Base-by-base conservation (phyloP, 75 land plant species). In the Picea sitchensis region DNA sequence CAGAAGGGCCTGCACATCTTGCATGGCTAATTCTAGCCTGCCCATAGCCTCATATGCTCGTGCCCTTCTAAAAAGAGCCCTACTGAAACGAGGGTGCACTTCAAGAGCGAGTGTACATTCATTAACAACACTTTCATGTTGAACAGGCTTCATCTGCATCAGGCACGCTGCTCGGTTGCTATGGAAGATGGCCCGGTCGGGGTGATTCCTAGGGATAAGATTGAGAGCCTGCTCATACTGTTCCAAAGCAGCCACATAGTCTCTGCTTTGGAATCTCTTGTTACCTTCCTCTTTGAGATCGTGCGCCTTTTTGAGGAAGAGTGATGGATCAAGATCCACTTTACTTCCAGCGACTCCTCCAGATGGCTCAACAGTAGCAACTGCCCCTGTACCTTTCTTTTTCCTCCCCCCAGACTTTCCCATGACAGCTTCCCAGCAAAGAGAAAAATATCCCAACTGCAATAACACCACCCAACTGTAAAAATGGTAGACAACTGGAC, bases 231-330 rank as follows among this genome's bases (percentile, higher is more conserved):
- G 82, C 6, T 91, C 91, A 80, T 93, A 93, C 73, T 89, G 91
- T 59, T 86, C 80, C 23, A 93, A 83, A 15, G 95, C 95, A n/a
- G 80, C 91, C 5, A 38, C 89, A 76, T 87, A 93, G 23, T 93
- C 95, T 76, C 87, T 87, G 71, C 75, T 73, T 65, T 89, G 91
- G 80, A 93, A 93, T 71, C 79, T 86, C 68, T 81, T 88, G 81
- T 93, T 93, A 13, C 95, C 95, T 65, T 91, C 91, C 64, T 93
- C 95, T 68, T 93, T 93, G 23, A 93, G 85, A 85, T 93, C 95
- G 78, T 93, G 93, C 21, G 95, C 95, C 63, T 89, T 84, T 34
- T 84, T 85, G 76, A 91, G 77, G 58, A 89, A 87, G 30, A 88
- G 47, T 9, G 91, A 74, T 5, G 87, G 76, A 63, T 90, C 91